Conservation (phyloP, 2,329 filamentous ascomycete genomes). For the Calonectria hawksworthii region DNA sequence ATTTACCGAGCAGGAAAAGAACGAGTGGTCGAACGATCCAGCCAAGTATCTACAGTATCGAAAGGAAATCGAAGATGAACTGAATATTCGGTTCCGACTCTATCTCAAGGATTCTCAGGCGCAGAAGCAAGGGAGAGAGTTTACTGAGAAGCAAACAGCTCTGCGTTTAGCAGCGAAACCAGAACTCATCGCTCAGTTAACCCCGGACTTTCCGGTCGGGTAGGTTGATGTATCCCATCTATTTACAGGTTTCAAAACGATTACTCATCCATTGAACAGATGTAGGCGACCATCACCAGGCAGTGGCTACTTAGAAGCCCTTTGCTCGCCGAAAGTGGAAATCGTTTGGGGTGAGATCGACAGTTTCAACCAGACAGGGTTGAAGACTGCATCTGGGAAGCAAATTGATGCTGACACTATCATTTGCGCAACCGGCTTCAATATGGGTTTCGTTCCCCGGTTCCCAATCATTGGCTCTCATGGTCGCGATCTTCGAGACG, state of each 20-base stretch:
- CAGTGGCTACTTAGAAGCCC: background rate
- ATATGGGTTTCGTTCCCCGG: background rate
- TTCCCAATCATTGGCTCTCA: background rate
- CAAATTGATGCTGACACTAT: background rate
- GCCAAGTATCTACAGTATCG: background rate
- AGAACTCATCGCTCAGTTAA: background rate
- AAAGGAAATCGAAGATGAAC: background rate
- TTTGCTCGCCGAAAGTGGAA: background rate
- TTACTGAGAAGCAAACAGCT: background rate
- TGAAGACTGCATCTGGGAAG: background rate
- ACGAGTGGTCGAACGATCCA: background rate
- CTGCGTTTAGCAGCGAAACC: background rate
- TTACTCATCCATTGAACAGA: background rate
- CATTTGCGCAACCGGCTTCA: background rate
- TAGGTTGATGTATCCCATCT: background rate
- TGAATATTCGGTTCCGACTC: background rate
- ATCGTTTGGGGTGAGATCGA: background rate
- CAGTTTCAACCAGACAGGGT: background rate
- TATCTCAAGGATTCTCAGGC: background rate
- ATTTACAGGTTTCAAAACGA: background rate
- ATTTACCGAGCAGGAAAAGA: background rate
- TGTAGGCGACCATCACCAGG: background rate
- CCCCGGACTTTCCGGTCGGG: background rate
- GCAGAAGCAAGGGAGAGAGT: background rate
- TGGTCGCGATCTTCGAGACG: background rate